Base-by-base conservation (phyloP, 75 land plant species). In the Pinus taeda region DNA sequence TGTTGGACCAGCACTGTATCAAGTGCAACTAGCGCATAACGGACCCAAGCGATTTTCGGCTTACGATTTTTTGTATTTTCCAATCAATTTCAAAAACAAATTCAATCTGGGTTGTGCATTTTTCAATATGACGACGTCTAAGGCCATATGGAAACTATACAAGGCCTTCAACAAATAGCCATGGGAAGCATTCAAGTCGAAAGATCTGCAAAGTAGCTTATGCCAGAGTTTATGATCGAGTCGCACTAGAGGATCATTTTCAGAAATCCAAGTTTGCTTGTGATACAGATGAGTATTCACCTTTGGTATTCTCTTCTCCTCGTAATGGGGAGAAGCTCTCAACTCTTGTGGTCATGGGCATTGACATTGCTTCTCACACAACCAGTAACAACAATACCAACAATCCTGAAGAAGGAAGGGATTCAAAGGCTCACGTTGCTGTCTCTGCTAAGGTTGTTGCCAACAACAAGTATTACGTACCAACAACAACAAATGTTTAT, bases 31-130 rank as follows among this genome's bases (percentile, higher is more conserved):
- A 87, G 83, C 83, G 81, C 76, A 75, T 85, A 64, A 79, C 60
- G 45, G 85, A 55, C 33, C 63, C 59, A 20, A 56, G 56, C 58
- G 74, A 89, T 69, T 79, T 20, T 97, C 99, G 6, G 81, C 99
- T 2, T 97, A 92, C 57, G 99, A 97, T 57, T 97, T 97, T 53
- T 91, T 95, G 12, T 97, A 97, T 57, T 95, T 97, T 39, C 99
- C 99, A 59, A 94, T 97, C 76, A 98, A 97, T 80, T 97, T 97
- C 80, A 97, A 98, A 73, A 95, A 97, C 88, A 91, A 94, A 75
- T 97, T 95, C 85, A 97, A 97, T 75, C 87, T 97, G 78, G 99
- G 99, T 20, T 97, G 95, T 75, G 99, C 98, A 33, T 97, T 97
- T 72, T 98, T 97, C 71, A 97, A 97, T 78, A 79, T 93, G 83